Conservation (phyloP, 202 grass and related monocot genomes). For the Cymbopogon flexuosus region DNA sequence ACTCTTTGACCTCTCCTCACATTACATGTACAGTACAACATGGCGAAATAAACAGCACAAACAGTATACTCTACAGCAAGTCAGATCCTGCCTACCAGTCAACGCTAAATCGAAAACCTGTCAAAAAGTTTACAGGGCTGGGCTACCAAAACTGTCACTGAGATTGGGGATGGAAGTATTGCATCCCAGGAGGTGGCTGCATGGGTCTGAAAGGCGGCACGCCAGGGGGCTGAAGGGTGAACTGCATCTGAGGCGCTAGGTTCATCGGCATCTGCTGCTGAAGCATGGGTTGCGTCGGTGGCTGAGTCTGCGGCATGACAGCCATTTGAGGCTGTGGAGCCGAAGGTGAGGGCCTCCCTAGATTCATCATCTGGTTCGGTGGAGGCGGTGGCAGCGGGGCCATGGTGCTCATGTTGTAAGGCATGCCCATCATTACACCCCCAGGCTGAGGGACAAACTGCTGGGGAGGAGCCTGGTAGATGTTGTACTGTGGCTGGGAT, state of each 20-base stretch:
- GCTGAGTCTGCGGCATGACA: constrained; percentile 43
- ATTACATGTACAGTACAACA: constrained; percentile 41
- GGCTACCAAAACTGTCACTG: constrained; percentile 53
- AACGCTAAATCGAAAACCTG: constrained; percentile 41
- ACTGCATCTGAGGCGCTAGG: constrained; percentile 50
- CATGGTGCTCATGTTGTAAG: constrained; percentile 62
- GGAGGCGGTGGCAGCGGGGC: constrained; percentile 32
- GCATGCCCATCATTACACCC: constrained; percentile 74
- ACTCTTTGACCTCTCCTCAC: constrained; percentile 29
- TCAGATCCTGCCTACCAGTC: constrained; percentile 44
- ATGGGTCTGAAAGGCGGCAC: constrained; percentile 53
- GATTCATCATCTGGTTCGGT: constrained; percentile 46
- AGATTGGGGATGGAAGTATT: constrained; percentile 65
- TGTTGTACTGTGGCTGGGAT: constrained; percentile 54
- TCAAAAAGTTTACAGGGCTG: constrained; percentile 18
- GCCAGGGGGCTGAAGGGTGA: constrained; percentile 47
- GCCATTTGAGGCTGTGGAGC: constrained; percentile 42
- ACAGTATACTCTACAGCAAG: constrained; percentile 44
- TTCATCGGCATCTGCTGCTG: constrained; percentile 73
- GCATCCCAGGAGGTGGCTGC: constrained; percentile 70
- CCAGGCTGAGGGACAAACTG: constrained; percentile 68
- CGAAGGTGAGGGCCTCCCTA: constrained; percentile 40
- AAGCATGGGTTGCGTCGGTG: constrained; percentile 28
- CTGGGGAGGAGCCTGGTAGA: constrained; percentile 50
- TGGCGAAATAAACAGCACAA: constrained; percentile 20